Evolutionary conservation across 345 rosid species (phyloP).

Genomic region (Pistacia atlantica): DNA sequence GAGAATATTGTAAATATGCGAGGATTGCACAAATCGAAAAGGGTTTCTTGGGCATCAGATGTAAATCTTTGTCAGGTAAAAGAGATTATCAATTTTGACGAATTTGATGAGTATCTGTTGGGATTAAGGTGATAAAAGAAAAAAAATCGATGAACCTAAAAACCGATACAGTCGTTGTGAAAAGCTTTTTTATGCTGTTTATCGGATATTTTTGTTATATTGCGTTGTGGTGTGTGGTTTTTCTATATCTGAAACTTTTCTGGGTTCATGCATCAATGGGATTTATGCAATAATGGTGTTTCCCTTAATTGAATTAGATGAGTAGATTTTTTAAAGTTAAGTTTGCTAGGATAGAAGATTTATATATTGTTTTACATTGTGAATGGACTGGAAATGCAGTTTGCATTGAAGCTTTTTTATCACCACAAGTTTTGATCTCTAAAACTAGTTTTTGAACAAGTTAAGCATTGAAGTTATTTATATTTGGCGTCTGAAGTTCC

Average conservation of each 20-base stretch:
- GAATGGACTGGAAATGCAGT: not conserved
- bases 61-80: conserved; percentile 98
- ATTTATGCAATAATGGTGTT: not conserved
- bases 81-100: not conserved
- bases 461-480: not conserved
- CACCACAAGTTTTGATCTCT: not conserved
- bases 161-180: not conserved
- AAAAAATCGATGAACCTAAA: not conserved
- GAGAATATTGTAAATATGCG: conserved; percentile 63
- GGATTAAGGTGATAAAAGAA: not conserved
- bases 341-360: not conserved
- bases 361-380: not conserved
- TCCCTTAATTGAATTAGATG: not conserved
- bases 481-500: not conserved
- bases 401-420: not conserved
- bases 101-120: conserved; percentile 13
- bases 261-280: not conserved
- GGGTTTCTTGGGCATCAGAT: conserved; percentile 92
- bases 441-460: not conserved
- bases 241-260: not conserved
- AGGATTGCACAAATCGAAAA: conserved; percentile 78
- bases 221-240: not conserved
- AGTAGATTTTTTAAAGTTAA: not conserved
- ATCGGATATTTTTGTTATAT: not conserved
- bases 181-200: not conserved